Conservation (phyloP, 805 yeast species). For the Metschnikowia amazonensis region DNA sequence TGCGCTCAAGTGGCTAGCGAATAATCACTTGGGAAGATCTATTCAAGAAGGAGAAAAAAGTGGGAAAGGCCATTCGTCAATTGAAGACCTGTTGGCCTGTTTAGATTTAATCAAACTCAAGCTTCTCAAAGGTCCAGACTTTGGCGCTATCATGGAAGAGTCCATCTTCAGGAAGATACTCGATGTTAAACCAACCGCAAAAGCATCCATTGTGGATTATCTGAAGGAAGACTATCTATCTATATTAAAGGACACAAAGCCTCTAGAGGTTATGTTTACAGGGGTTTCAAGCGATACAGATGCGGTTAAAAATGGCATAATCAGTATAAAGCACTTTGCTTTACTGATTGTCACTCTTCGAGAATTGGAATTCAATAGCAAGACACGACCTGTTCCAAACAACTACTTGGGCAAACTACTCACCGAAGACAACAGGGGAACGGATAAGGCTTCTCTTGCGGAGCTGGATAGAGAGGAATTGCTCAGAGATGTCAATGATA, state of each 20-base stretch:
- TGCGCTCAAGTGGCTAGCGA: constrained; percentile 67
- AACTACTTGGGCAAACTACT: constrained; percentile 20
- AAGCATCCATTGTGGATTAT: constrained; percentile 28
- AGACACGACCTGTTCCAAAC: constrained; percentile 24
- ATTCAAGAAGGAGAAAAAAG: constrained; percentile 62
- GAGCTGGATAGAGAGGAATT: constrained; percentile 14
- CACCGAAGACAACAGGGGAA: constrained; percentile 10
- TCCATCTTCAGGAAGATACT: constrained; percentile 10
- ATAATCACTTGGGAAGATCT: constrained; percentile 46
- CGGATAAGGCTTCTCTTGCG: constrained; percentile 2
- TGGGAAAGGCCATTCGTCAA: constrained; percentile 73
- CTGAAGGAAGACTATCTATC: constrained; percentile 18
- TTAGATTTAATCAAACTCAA: constrained; percentile 72
- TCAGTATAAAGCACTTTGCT: constrained; percentile 36
- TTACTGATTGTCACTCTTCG: constrained; percentile 54
- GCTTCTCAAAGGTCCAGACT: constrained; percentile 58
- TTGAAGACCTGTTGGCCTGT: constrained; percentile 81
- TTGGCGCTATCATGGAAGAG: constrained; percentile 44
- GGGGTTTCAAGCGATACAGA: constrained; percentile 60
- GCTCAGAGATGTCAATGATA: constrained; percentile 35
- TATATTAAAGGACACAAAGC: constrained; percentile 9
- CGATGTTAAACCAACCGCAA: constrained; percentile 11
- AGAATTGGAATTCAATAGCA: constrained; percentile 49
- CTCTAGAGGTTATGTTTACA: constrained; percentile 22
- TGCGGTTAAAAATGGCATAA: constrained; percentile 40